Evolutionary conservation across 1,284 basidiomycete species (phyloP), one percentile per base, ranked within the genome.

Genomic region (Ganoderma boninense): DNA sequence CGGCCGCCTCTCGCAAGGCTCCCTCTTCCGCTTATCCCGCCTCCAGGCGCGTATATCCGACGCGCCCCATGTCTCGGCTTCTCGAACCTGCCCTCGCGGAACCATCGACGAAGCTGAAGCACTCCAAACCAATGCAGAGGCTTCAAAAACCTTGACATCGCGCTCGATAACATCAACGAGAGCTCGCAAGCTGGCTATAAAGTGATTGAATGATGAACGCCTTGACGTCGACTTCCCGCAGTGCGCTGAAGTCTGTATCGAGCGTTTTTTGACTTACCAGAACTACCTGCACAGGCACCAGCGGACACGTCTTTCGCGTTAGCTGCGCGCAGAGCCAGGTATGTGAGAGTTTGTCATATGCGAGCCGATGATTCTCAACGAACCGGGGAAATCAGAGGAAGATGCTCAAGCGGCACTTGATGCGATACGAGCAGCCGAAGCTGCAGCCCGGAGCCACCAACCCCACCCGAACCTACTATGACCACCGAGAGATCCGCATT

Each of bases 151-250:
- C 87, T 98, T 68, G 91, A 94, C 78, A 85, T 92, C 63, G 92
- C 94, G 23, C 86, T 98, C 62, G 88, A 89, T n/a, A 5, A 91
- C 89, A 14, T 98, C 85, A 97, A 98, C 79, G 97, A 98, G 80
- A 92, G 92, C 52, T 98, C 78, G 93, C 96, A 13, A 95, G 94
- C 79, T 97, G 92, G 87, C 82, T 98, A 23, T 97, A n/a, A 97
- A 80, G 91, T 93, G 13, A 90, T n/a, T 98, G 88, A 93, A 96
- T 79, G n/a, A 97, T 98, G 95, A 97, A 97, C 78, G 92, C 95
- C 0, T 89, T 97, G 73, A 97, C 96, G 92, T 92, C 0, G 96
- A 97, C 80, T 98, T 96, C 96, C 89, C 90, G 0, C 93, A 97
- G 95, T 93, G 75, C 70, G 87, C 77, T 8, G 62, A 40, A 13